phyloP scores from a whole-genome alignment of 1,284 basidiomycete species.

The Porogramme epimiltina region DNA sequence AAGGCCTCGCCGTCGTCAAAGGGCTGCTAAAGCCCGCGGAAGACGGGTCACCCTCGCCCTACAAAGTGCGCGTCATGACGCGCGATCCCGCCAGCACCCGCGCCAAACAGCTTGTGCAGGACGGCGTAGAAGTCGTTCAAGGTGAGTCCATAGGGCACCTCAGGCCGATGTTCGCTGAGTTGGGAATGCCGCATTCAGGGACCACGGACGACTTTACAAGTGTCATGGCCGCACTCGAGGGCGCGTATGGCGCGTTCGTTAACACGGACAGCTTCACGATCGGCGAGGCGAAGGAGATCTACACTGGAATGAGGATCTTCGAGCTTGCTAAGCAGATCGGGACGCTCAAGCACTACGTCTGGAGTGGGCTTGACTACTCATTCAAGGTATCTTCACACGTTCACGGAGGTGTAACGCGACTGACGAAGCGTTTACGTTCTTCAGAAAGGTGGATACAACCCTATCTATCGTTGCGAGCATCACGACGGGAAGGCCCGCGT shows the following conservation, averaged over 20 bases:
- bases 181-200: conserved; percentile 7
- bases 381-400: conserved; percentile 36
- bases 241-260: conserved; percentile 46
- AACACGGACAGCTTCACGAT: conserved; percentile 50
- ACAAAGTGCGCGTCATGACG: conserved; percentile 47
- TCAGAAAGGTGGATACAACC: conserved; percentile 36
- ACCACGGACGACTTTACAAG: conserved; percentile 32
- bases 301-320: conserved; percentile 46
- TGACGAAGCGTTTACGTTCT: no score
- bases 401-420: no score
- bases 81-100: conserved; percentile 40
- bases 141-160: conserved; percentile 35
- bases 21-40: conserved; percentile 38
- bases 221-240: conserved; percentile 38
- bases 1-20: conserved; percentile 47
- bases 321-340: conserved; percentile 44
- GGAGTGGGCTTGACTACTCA: conserved; percentile 46
- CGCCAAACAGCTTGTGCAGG: conserved; percentile 37
- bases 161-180: no score
- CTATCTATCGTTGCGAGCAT: conserved; percentile 28
- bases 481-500: conserved; percentile 45
- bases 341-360: conserved; percentile 46
- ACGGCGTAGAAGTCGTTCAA: conserved; percentile 45
- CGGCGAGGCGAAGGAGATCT: conserved; percentile 46
- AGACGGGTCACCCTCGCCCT: conserved; percentile 46